phyloP scores from a whole-genome alignment of 257 asterid genomes.

The Fraxinus anomala region DNA sequence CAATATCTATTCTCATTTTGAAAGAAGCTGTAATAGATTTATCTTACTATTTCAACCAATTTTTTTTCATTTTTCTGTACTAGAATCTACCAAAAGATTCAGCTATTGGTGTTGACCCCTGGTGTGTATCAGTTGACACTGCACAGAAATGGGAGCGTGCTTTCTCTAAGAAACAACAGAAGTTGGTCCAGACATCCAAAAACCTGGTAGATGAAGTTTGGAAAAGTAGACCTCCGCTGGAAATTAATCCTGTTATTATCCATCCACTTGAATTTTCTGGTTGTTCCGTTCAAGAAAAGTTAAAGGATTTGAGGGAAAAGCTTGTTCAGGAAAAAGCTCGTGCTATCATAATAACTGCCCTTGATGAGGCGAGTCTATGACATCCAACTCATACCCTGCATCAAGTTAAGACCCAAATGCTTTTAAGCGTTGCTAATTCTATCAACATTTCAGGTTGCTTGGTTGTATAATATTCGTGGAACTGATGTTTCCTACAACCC shows the following conservation, averaged over 20 bases:
- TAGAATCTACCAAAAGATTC: conserved; percentile 80
- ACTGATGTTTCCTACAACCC: conserved; percentile 83
- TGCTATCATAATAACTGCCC: conserved; percentile 71
- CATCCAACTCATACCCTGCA: conserved; percentile 9
- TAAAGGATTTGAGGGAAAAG: conserved; percentile 77
- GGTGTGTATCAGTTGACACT: conserved; percentile 94
- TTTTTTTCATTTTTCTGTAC: conserved; percentile 32
- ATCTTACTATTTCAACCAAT: conserved; percentile 11
- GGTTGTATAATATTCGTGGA: conserved; percentile 94
- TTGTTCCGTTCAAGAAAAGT: conserved; percentile 73
- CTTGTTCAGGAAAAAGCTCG: conserved; percentile 64
- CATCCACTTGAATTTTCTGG: conserved; percentile 87
- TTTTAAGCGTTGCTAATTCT: conserved; percentile 17
- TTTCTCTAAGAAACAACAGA: conserved; percentile 73
- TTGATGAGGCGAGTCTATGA: conserved; percentile 73
- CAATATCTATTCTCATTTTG: conserved; percentile 6
- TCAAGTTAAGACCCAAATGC: conserved; percentile 11
- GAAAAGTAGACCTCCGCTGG: conserved; percentile 72
- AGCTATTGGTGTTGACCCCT: conserved; percentile 83
- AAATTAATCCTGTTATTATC: conserved; percentile 63
- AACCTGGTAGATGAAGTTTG: conserved; percentile 95
- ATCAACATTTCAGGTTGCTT: conserved; percentile 67
- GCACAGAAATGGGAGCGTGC: conserved; percentile 83
- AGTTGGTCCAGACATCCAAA: conserved; percentile 60
- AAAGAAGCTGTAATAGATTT: conserved; percentile 10